Conservation (phyloP, 2,329 filamentous ascomycete species). For the Ophiostoma perfectum region DNA sequence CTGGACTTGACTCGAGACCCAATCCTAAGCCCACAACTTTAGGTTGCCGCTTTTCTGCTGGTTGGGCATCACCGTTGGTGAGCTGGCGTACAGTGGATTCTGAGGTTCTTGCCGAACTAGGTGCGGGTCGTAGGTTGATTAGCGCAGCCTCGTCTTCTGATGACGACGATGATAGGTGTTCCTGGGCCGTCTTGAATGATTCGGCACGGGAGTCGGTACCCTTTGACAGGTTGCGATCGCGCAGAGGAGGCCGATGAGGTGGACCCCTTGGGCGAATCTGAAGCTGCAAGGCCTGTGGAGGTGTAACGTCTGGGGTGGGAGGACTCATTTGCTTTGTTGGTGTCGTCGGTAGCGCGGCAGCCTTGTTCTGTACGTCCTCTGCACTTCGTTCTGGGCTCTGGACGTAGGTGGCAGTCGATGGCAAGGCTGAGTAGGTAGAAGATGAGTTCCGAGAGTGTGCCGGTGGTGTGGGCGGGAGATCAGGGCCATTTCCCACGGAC, state of each 20-base stretch:
- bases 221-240: slow-evolving; percentile 48
- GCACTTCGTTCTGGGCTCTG: slow-evolving; percentile 38
- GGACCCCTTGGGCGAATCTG: slow-evolving; percentile 39
- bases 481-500: slow-evolving; percentile 42
- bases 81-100: slow-evolving; percentile 39
- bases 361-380: slow-evolving; percentile 36
- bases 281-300: slow-evolving; percentile 46
- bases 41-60: slow-evolving; percentile 31
- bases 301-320: slow-evolving; percentile 70
- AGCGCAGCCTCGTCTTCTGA: slow-evolving; percentile 59
- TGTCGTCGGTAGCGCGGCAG: slow-evolving; percentile 44
- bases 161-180: slow-evolving; percentile 42
- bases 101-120: slow-evolving; percentile 39
- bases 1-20: slow-evolving; percentile 39
- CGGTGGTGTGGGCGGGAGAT: slow-evolving; percentile 58
- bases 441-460: slow-evolving; percentile 56
- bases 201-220: slow-evolving; percentile 58
- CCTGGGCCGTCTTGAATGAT: slow-evolving; percentile 67
- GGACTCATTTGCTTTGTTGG: slow-evolving; percentile 62
- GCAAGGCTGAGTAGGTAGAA: slow-evolving; percentile 42
- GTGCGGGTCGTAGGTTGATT: slow-evolving; percentile 44
- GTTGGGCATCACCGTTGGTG: slow-evolving; percentile 28
- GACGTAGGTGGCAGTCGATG: slow-evolving; percentile 39
- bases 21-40: slow-evolving; percentile 41
- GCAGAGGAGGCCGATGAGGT: slow-evolving; percentile 40